Evolutionary conservation across 805 yeast genomes (phyloP).

Genomic region (Diddensiella santjacobensis): DNA sequence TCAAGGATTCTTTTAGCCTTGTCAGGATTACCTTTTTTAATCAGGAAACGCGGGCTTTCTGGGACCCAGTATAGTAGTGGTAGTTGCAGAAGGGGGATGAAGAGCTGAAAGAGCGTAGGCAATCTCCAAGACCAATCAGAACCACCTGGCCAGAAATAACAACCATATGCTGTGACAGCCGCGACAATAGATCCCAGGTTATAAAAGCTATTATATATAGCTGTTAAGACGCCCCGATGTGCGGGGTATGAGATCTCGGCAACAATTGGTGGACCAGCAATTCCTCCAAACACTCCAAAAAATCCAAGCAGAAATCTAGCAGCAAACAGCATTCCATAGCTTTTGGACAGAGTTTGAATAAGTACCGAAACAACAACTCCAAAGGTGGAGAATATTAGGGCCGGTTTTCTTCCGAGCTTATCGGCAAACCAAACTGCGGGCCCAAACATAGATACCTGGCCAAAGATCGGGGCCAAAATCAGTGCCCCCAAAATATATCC

Average conservation of each 20-base stretch:
- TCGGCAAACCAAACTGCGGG: conserved; percentile 49
- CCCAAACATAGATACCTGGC: conserved; percentile 35
- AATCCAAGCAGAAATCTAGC: conserved; percentile 69
- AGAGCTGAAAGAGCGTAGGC: conserved; percentile 66
- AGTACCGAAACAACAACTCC: conserved; percentile 58
- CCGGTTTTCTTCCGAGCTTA: conserved; percentile 56
- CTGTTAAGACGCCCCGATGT: conserved; percentile 59
- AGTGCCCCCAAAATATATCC: conserved; percentile 13
- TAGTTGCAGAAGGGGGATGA: conserved; percentile 57
- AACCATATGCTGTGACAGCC: conserved; percentile 71
- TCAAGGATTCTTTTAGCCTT: conserved; percentile 48
- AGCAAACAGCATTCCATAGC: conserved; percentile 61
- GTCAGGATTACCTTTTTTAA: conserved; percentile 52
- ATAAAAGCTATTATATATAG: conserved; percentile 62
- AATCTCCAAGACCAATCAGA: conserved; percentile 58
- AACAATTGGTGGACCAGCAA: conserved; percentile 69
- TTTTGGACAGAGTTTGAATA: conserved; percentile 39
- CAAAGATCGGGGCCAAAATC: conserved; percentile 25
- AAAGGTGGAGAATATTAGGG: conserved; percentile 50
- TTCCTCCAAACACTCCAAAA: conserved; percentile 69
- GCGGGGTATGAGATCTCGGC: conserved; percentile 65
- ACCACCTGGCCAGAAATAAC: conserved; percentile 39
- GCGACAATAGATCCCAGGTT: conserved; percentile 71
- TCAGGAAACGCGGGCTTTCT: conserved; percentile 80
- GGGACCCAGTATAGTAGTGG: conserved; percentile 57